Conservation (phyloP, 345 rosid genomes). For the Stellera chamaejasme region DNA sequence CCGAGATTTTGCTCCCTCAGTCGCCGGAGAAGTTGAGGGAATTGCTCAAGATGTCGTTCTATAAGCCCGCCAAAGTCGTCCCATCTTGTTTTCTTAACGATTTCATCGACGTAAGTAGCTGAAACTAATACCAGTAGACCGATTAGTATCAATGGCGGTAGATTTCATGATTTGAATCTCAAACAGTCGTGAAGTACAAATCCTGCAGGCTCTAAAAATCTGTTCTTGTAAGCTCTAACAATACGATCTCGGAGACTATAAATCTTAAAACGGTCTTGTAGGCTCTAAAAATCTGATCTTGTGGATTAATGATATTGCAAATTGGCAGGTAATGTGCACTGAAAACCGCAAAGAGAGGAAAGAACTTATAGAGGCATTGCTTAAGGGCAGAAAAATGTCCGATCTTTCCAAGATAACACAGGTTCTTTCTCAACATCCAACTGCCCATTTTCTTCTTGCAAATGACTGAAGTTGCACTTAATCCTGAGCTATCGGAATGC, state of each 20-base stretch:
- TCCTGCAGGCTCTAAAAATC: no score
- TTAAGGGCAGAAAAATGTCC: conserved; percentile 57
- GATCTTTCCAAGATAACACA: conserved; percentile 69
- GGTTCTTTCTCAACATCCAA: conserved; percentile 20
- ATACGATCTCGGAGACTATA: no score
- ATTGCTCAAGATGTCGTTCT: conserved; percentile 40
- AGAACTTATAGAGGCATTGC: conserved; percentile 60
- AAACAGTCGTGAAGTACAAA: no score
- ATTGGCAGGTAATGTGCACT: conserved; percentile 69
- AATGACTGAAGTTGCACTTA: neutral
- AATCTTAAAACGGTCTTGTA: neutral
- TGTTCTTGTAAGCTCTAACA: no score
- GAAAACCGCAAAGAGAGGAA: conserved; percentile 62
- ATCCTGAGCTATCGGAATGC: conserved; percentile 14
- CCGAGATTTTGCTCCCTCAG: conserved; percentile 50
- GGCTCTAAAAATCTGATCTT: neutral
- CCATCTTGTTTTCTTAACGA: conserved; percentile 75
- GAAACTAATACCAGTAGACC: no score
- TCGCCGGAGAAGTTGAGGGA: conserved; percentile 46
- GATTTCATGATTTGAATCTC: no score
- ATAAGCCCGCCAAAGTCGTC: conserved; percentile 44
- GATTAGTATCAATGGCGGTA: no score
- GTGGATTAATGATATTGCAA: no score
- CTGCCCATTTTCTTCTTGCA: neutral
- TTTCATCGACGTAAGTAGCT: conserved; percentile 39